Conservation (phyloP, 345 rosid species). For the Alliaria petiolata region DNA sequence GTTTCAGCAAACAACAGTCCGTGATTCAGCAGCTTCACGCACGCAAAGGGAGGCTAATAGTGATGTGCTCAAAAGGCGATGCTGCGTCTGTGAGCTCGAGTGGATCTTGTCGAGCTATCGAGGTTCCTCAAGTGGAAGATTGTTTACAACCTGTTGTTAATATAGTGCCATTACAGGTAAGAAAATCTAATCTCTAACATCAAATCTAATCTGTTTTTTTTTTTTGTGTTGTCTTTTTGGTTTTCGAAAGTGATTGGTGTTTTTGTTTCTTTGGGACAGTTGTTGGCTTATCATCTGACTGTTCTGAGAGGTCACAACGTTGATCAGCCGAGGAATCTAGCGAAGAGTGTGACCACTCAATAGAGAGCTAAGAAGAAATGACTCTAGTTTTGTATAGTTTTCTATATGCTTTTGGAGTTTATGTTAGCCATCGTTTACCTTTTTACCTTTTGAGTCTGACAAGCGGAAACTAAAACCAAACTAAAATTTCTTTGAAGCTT, state of each 20-base stretch:
- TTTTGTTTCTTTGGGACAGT: slow-evolving; percentile 37
- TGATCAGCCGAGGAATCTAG: slow-evolving; percentile 91
- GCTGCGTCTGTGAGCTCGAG: slow-evolving; percentile 73
- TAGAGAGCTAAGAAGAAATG: slow-evolving; percentile 24
- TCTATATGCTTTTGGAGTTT: background rate
- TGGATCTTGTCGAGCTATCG: slow-evolving; percentile 68
- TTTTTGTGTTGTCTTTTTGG: background rate
- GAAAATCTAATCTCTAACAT: background rate
- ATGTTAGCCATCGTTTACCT: background rate
- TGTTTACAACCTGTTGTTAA: slow-evolving; percentile 92
- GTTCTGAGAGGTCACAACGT: slow-evolving; percentile 81
- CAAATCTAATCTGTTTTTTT: background rate
- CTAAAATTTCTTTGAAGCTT: background rate
- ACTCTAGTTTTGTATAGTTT: slow-evolving; percentile 18
- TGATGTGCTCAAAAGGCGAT: slow-evolving; percentile 81
- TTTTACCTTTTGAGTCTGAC: background rate
- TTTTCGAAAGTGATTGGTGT: background rate
- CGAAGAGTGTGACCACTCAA: slow-evolving; percentile 83
- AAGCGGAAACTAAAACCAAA: background rate
- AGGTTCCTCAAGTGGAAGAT: slow-evolving; percentile 89
- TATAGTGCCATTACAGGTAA: slow-evolving; percentile 83
- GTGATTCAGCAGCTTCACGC: slow-evolving; percentile 97
- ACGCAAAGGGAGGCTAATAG: slow-evolving; percentile 79
- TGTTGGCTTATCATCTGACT: slow-evolving; percentile 86
- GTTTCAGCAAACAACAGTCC: slow-evolving; percentile 91